Evolutionary conservation across 2,329 filamentous ascomycete species (phyloP).

Genomic region (Alternaria gansuensis): DNA sequence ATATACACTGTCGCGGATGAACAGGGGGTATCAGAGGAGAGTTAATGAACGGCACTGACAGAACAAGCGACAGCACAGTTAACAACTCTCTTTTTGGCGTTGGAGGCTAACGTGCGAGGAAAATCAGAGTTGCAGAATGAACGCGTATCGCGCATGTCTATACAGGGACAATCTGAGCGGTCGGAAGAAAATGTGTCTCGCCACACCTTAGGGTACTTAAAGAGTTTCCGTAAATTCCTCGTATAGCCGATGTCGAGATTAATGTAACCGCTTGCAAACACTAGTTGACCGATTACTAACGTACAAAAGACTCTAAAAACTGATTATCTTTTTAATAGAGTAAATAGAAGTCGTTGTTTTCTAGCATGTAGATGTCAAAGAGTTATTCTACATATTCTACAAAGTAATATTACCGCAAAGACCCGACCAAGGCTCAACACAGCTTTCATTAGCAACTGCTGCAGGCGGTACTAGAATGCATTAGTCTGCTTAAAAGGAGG

Average conservation of each 20-base stretch:
- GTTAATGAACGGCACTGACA: not conserved
- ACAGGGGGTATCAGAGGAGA: constrained; percentile 22
- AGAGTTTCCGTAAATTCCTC: constrained; percentile 2
- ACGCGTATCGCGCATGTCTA: constrained; percentile 8
- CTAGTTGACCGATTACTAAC: constrained; percentile 4
- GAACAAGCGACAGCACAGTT: constrained; percentile 2
- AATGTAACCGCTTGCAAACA: constrained; percentile 1
- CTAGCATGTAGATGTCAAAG: not conserved
- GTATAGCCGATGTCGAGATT: constrained; percentile 1
- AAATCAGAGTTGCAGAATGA: not conserved
- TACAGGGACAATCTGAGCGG: constrained; percentile 4
- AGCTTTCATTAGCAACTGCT: constrained; percentile 16
- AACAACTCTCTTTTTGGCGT: not conserved
- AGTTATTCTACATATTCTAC: constrained; percentile 11
- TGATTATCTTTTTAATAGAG: constrained; percentile 4
- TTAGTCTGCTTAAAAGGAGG: constrained; percentile 5
- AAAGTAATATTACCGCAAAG: constrained; percentile 18
- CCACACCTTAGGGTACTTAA: constrained; percentile 8
- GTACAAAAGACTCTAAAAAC: constrained; percentile 1
- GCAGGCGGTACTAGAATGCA: constrained; percentile 5
- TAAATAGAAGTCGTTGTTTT: constrained; percentile 5
- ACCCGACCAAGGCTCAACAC: constrained; percentile 3
- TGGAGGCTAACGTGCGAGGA: not conserved
- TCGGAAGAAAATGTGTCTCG: not conserved
- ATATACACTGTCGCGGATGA: constrained; percentile 13